Evolutionary conservation across 352 stramenopile genomes (phyloP), one percentile per base, ranked within the genome.

Genomic region (Phytophthora cryptogea): DNA sequence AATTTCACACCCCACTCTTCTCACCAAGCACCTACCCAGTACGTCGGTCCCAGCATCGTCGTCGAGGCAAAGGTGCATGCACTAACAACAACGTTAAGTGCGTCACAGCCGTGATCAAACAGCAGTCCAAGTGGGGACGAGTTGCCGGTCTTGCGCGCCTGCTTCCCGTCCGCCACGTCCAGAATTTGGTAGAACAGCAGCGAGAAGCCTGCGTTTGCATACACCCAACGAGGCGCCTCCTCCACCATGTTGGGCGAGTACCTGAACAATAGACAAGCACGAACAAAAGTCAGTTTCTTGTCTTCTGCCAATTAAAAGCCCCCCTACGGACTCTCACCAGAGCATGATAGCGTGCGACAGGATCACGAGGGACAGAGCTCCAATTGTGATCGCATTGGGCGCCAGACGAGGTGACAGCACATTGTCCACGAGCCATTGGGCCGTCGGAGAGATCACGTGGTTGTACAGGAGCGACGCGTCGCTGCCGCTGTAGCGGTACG

Each of bases 401-500:
- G 85, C 85, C 43, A 92, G 68, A 37, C 68, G 78, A 26, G 82
- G 70, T 17, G 86, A 83, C 40, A 92, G 66, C n/a, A 90, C 72
- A 45, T 78, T 54, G 70, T 92, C 79, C 36, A 94, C 86, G 40
- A 92, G 83, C 73, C 70, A 72, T 62, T 95, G 83, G 30, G 83
- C 85, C 23, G 78, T 40, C 6, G 86, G 86, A 44, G 83, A 94
- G 67, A 93, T 83, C 26, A 89, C 61, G 72, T 91, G 59, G 57
- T 92, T 94, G 81, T 95, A 95, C 48, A 94, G 48, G 8, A 93
- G 61, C 53, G 83, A 93, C 17, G 77, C 76, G 49, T 95, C 86
- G 51, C 76, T 90, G 63, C 86, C 86, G 70, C 83, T 93, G 74
- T 95, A 95, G 73, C 90, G 88, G 60, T 95, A 93, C 20, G 78